Percentiles rank a stretch among this genome's conserved stretches.
phyloP scores from a whole-genome alignment of 352 stramenopile species.

The Pythium apleroticum region DNA sequence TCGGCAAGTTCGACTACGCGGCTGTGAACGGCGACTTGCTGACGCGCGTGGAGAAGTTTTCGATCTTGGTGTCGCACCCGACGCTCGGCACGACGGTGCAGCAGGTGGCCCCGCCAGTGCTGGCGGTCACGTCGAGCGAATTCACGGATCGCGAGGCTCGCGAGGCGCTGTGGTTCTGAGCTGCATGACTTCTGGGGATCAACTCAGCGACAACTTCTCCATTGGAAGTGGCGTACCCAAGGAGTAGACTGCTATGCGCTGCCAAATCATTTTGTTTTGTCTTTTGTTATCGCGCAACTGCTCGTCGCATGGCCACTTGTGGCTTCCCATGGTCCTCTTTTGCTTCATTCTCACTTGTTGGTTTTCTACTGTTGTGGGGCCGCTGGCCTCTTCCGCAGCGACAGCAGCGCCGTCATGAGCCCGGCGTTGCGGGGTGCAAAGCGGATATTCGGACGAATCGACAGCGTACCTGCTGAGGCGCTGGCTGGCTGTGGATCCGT shows the following conservation, averaged over 20 bases:
- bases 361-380: not conserved
- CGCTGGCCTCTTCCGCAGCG: slow-evolving; percentile 12
- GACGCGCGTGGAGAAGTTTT: slow-evolving; percentile 43
- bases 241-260: too few species aligned
- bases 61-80: slow-evolving; percentile 49
- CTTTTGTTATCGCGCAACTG: not conserved
- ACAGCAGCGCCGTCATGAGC: slow-evolving; percentile 45
- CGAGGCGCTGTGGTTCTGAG: slow-evolving; percentile 24
- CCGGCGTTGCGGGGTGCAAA: slow-evolving; percentile 58
- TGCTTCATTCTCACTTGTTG: too few species aligned
- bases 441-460: slow-evolving; percentile 32
- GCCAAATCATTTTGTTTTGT: not conserved
- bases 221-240: too few species aligned
- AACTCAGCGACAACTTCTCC: too few species aligned
- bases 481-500: not conserved
- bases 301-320: too few species aligned
- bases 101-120: slow-evolving; percentile 42
- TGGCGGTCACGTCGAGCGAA: slow-evolving; percentile 32
- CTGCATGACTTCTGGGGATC: too few species aligned
- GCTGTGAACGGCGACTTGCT: slow-evolving; percentile 52
- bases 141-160: slow-evolving; percentile 25
- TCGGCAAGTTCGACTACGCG: slow-evolving; percentile 74
- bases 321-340: not conserved
- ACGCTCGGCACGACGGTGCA: slow-evolving; percentile 43
- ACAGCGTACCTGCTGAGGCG: slow-evolving; percentile 1